Evolutionary conservation across 495 filamentous ascomycete species (phyloP), one percentile per base, ranked within the genome.

Genomic region (Talaromyces trachyspermus): DNA sequence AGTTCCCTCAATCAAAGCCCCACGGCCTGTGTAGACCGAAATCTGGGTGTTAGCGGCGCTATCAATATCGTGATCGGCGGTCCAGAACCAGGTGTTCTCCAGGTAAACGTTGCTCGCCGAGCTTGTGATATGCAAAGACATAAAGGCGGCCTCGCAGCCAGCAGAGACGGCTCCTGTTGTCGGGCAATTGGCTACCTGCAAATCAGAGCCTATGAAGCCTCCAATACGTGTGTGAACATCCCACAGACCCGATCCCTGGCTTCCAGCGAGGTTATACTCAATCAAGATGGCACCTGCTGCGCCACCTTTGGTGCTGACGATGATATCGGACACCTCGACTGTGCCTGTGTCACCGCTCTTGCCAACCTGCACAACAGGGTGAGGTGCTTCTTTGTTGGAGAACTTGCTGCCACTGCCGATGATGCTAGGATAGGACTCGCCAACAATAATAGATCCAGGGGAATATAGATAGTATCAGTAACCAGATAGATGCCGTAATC

Each of bases 11-110:
- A 82, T 60, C 4, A 83, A 54, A 29, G 88, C 55, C 1, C 85
- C 85, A 19, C 86, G 77, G 9, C 85, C 86, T 5, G 74, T 69
- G 53, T 83, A 88, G 4, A 90, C 54, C 3, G 80, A 83, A 54
- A 89, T 81, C 55, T 81, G 76, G 12, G 74, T 76, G 43, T 74
- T 58, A 18, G 51, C 54, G 0, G 65, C 56, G 52, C 76, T 70
- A 37, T 90, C 86, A 7, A 88, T 62, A 50, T 90, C 86, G 58
- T 88, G 85, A 53, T 88, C 85, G 2, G 83, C 81, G 0, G 76
- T 76, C 83, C 85, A 83, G 14, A 83, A 49, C 84, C 82, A 84
- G 27, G 67, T 67, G 56, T 87, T 88, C 65, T 88, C 83, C 53
- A 81, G 49, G 56, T 85, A 86, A 23, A 62, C 58, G 15, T 56